Percentiles rank a stretch among this genome's conserved stretches.
These are phyloP conservation scores for Trichoderma cornu-damae DNA, from an alignment of 2,329 filamentous ascomycete species.

Conservation along the genomic window DNA sequence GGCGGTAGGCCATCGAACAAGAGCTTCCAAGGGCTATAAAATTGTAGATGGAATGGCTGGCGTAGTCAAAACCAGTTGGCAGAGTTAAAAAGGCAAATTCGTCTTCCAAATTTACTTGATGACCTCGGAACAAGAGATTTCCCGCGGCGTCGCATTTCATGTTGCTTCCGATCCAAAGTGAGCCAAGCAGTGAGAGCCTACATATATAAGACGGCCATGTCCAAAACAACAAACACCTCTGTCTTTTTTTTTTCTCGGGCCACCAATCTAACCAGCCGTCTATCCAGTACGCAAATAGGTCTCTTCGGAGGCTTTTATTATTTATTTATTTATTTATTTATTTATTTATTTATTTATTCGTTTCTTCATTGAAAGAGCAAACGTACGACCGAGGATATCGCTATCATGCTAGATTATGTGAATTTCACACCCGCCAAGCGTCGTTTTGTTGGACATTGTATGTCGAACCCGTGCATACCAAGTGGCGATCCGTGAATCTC, in stretches of 20 bases:
- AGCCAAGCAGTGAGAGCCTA: no score
- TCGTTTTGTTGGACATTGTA: not conserved
- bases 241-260: not conserved
- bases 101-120: not conserved
- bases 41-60: no score
- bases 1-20: not conserved
- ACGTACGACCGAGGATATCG: no score
- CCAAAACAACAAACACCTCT: conserved; percentile 8
- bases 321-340: no score
- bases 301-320: no score
- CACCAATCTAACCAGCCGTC: not conserved
- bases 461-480: not conserved
- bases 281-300: no score
- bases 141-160: not conserved
- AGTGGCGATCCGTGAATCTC: not conserved
- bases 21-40: no score
- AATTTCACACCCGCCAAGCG: not conserved
- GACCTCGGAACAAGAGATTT: not conserved
- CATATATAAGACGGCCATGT: not conserved
- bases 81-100: not conserved
- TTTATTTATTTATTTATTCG: no score
- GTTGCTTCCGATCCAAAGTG: not conserved
- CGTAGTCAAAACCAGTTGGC: not conserved
- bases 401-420: not conserved
- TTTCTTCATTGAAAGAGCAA: not conserved